Conservation (phyloP, 163 green algal genomes). For the Smithsoniella earleae region DNA sequence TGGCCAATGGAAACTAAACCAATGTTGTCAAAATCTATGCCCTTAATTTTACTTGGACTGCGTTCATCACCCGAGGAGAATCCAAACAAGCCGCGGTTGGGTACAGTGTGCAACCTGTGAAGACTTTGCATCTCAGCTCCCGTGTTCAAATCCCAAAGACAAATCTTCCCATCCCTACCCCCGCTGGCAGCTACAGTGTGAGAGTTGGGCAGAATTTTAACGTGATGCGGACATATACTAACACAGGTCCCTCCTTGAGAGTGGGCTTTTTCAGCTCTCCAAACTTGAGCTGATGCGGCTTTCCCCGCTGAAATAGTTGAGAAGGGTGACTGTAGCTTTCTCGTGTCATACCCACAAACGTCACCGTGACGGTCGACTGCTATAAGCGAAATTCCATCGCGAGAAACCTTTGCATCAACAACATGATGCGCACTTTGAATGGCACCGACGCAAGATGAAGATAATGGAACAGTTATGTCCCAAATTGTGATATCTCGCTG, state of each 20-base stretch:
- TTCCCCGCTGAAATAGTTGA: too few relatives aligned
- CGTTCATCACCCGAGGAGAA: not conserved
- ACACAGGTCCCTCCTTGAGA: not conserved
- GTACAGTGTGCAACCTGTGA: conserved; percentile 1
- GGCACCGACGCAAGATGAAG: not conserved
- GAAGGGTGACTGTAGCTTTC: conserved; percentile 1
- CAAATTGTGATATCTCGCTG: conserved; percentile 22
- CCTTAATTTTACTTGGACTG: not conserved
- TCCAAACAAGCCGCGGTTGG: conserved; percentile 2
- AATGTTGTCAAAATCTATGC: not conserved
- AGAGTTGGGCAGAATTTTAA: not conserved
- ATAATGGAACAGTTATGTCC: conserved; percentile 24
- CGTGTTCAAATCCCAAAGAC: not conserved
- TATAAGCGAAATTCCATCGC: not conserved
- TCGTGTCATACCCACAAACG: conserved; percentile 2
- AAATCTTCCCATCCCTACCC: not conserved
- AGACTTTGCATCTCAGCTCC: conserved; percentile 1
- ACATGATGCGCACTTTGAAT: conserved; percentile 23
- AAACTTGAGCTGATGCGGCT: too few relatives aligned
- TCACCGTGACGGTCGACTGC: conserved; percentile 11
- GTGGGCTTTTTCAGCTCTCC: conserved; percentile 6
- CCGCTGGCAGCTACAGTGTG: not conserved
- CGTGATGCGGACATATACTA: not conserved
- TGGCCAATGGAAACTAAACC: conserved; percentile 12
- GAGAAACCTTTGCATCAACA: not conserved